Evolutionary conservation across 371 early-diverging fungal genomes (phyloP), one percentile per base, ranked within the genome.

Genomic region (Mucor piriformis): DNA sequence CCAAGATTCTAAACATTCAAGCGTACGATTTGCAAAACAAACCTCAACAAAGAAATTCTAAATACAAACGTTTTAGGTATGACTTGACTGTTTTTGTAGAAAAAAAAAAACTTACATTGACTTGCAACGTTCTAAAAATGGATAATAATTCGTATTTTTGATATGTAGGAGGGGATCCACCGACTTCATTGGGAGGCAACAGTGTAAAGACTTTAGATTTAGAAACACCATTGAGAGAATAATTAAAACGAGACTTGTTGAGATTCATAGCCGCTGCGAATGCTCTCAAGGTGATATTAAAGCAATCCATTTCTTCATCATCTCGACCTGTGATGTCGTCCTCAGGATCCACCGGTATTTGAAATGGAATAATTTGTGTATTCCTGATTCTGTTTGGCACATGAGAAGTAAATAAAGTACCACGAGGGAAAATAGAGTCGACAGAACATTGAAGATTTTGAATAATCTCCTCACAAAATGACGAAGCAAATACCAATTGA

Each of bases 211-310:
- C 11, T 16, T 66, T 68, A 0, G 44, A 54, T 47, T 58, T 59
- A 0, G 38, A 5, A 3, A 68, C 50, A 13, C 56, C 60, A 0
- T 32, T 40, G 0, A 78, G 37, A 0, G 55, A 29, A 38, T 57
- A 75, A 1, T 63, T 42, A 35, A 67, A 67, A 4, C 79, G 62
- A 2, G 62, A 48, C 24, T 75, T 75, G 64, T 78, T 74, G 47
- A 78, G 34, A 43, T 75, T 75, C 48, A 78, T 62, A 2, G 79
- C 64, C 3, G 79, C 79, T 29, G 73, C 67, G 48, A 73, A 72
- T 0, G 79, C 75, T 29, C 69, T 64, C 7, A 78, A 27, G 0
- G 67, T 53, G 1, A 61, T 44, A 53, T 64, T 61, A 40, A 74
- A 66, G 1, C 57, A 37, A 13, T 59, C 44, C 3, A 37, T 18